Base-by-base conservation (phyloP, 805 yeast species). In the Wickerhamiella qilinensis region DNA sequence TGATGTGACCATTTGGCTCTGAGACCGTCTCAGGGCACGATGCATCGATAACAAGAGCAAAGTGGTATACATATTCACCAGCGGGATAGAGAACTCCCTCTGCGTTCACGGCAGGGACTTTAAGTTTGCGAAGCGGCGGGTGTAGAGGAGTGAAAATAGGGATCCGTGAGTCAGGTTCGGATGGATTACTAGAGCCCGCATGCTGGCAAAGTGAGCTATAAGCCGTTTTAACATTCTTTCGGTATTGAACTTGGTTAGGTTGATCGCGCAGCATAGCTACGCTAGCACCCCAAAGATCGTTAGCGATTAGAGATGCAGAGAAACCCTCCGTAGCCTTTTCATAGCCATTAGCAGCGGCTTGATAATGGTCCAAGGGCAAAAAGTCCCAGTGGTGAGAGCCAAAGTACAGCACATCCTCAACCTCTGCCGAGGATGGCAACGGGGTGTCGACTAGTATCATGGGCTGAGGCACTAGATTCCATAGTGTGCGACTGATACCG, bases 1-100 rank as follows among this genome's bases (percentile, higher is more conserved):
- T 54, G 3, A 80, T 85, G 15, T 69, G 64, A 2, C 94, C 94
- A 56, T 79, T 82, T 2, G 85, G 75, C 2, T 78, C 82, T 28
- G 55, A 53, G 2, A 75, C 67, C 0, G 85, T 51, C 52, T 83
- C 94, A 0, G 94, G 93, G 21, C 73, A 64, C n/a, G 76, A 69
- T 8, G 84, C 68, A 7, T 78, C 84, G 11, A 84, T 64, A 3
- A 85, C 74, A 44, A 81, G 79, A 53, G 83, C 93, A 56, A 84
- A 84, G 37, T 80, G 75, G 60, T 81, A 84, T 27, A 82, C 69
- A 50, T 83, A 84, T 50, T 79, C 91, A 19, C 94, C 94, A 0
- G 85, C 78, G 11, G 67, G 63, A 44, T 80, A 81, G 9, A 58
- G 54, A 30, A 57, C 47, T 20, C 52, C 48, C 28, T 51, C 52